A percentile compares a stretch with the other conserved stretches of the same genome.
These are phyloP conservation scores for Ampelocalamus luodianensis DNA, from an alignment of 176 grass and related monocot species.

Conservation along the genomic window DNA sequence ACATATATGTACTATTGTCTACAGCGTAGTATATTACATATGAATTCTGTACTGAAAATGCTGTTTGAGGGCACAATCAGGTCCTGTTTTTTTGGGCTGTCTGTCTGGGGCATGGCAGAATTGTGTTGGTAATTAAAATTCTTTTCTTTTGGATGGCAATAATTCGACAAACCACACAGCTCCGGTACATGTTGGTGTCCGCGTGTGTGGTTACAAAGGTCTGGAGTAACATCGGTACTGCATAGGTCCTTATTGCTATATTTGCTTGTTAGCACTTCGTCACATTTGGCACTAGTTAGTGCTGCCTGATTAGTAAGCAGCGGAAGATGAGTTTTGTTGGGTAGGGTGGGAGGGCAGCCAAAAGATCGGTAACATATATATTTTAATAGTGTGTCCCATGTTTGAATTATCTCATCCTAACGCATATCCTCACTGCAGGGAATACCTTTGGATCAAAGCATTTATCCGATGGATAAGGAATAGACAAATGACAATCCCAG, in stretches of 20 bases:
- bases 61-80: neutral
- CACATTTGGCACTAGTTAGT: neutral
- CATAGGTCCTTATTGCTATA: conserved; percentile 9
- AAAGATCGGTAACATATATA: conserved; percentile 10
- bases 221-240: neutral
- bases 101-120: too few species aligned
- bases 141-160: too few species aligned
- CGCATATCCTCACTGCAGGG: conserved; percentile 58
- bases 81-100: too few species aligned
- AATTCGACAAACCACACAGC: too few species aligned
- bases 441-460: conserved; percentile 98
- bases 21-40: too few species aligned
- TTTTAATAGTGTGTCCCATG: neutral
- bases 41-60: too few species aligned
- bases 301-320: neutral
- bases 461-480: conserved; percentile 95
- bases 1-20: too few species aligned
- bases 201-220: neutral
- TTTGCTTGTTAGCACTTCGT: neutral
- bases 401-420: conserved; percentile 21
- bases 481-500: conserved; percentile 60
- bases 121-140: too few species aligned
- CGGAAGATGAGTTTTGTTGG: neutral
- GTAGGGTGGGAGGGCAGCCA: neutral
- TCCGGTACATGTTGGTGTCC: neutral